phyloP scores from a whole-genome alignment of 2,329 filamentous ascomycete genomes.

The Mycosphaerella arachidis region DNA sequence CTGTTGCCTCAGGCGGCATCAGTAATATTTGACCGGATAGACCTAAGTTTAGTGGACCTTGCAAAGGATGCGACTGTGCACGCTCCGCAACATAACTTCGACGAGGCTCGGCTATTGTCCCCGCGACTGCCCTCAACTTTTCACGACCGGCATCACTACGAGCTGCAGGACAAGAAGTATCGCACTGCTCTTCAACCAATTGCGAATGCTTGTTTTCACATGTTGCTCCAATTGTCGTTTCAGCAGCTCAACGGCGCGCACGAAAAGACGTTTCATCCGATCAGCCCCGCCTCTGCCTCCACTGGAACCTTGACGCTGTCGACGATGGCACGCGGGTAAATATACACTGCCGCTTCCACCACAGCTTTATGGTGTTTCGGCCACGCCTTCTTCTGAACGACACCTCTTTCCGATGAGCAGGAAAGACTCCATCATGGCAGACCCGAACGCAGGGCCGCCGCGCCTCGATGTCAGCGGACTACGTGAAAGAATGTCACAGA shows the following conservation, averaged over 20 bases:
- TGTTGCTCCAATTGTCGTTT: background rate
- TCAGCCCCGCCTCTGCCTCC: background rate
- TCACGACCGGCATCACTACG: background rate
- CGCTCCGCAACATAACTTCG: too few species aligned
- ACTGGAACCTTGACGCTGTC: background rate
- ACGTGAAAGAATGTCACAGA: constrained; percentile 43
- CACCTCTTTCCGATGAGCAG: background rate
- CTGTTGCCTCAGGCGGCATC: too few species aligned
- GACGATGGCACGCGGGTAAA: background rate
- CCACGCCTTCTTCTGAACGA: background rate
- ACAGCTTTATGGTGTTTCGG: background rate
- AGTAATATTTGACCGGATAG: too few species aligned
- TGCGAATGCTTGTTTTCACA: background rate
- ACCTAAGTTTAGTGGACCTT: too few species aligned
- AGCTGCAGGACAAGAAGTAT: background rate
- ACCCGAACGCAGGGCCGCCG: constrained; percentile 12
- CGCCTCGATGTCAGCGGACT: constrained; percentile 36
- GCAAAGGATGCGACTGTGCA: too few species aligned
- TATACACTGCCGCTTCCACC: background rate
- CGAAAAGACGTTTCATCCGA: background rate
- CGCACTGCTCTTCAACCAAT: background rate
- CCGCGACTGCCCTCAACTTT: background rate
- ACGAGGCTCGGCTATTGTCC: background rate
- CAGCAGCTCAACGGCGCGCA: background rate
- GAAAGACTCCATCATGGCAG: constrained; percentile 18